These are phyloP conservation scores for Fusarium euwallaceae DNA, from an alignment of 2,329 filamentous ascomycete genomes.

Conservation along the genomic window DNA sequence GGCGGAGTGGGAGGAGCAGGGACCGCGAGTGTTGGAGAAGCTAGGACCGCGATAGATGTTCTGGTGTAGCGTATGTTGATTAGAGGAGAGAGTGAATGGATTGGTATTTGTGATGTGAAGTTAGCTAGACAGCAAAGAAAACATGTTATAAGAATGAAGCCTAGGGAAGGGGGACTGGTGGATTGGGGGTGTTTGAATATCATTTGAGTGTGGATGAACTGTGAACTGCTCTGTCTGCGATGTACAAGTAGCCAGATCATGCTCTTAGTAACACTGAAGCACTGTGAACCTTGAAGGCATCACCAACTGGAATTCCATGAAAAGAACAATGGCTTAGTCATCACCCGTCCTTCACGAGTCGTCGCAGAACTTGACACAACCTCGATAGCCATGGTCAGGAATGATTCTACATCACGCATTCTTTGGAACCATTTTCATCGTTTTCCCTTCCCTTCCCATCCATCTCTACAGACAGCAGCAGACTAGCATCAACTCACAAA, in stretches of 20 bases:
- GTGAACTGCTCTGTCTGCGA: no score
- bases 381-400: constrained; percentile 16
- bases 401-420: constrained; percentile 1
- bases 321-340: constrained; percentile 33
- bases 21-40: constrained; percentile 87
- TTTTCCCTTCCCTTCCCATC: not conserved
- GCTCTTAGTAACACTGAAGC: not conserved
- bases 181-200: not conserved
- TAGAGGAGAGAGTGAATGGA: constrained; percentile 19
- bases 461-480: not conserved
- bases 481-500: constrained; percentile 4
- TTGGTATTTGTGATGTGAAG: constrained; percentile 36
- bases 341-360: constrained; percentile 17
- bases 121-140: constrained; percentile 45
- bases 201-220: not conserved
- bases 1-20: constrained; percentile 96
- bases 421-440: not conserved
- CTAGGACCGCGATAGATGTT: constrained; percentile 81
- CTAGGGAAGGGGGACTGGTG: not conserved
- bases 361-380: constrained; percentile 30
- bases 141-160: constrained; percentile 18
- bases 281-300: constrained; percentile 8
- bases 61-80: constrained; percentile 21
- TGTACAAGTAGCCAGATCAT: not conserved
- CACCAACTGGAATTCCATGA: constrained; percentile 14